Base-by-base conservation (phyloP, 2,329 filamentous ascomycete genomes). In the Colletotrichum sojae region DNA sequence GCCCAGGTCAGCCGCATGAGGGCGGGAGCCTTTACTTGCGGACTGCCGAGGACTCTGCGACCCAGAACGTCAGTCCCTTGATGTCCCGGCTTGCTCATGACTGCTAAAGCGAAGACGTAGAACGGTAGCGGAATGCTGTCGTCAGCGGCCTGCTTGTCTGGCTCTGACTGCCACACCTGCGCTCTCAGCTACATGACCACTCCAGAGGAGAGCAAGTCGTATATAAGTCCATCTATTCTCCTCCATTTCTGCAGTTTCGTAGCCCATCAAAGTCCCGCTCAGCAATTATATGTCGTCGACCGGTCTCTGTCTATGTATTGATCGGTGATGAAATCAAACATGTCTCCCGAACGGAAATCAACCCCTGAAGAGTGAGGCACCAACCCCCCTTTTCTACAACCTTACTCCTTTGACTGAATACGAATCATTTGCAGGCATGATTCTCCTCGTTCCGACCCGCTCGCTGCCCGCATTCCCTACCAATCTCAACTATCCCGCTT, bases 401-500 rank as follows among this genome's bases (percentile, higher is more conserved):
- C 8, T 36, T 8, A 12, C 9, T 18, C 1, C 45, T 46, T 16
- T 18, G 4, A 2, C n/a, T 49, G 20, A 4, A 4, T 9, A 10
- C 22, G 3, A 2, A 15, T 18, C 9, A 8, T 18, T 8, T 31
- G 6, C 9, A 58, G 54, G 39, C 20, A 13, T 2, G 18, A 12
- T 13, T 16, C 40, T 20, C 25, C n/a, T 43, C 65, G 36, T n/a
- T 6, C 16, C 46, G 60, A 68, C 10, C 48, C 60, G 48, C 20
- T 48, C 6, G 53, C 48, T 20, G 39, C 20, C 15, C 20, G 25
- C 13, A 54, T 64, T 20, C 40, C 60, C 12, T 22, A 15, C 10
- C 53, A 58, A n/a, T 64, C 60, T 16, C 65, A 64, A 5, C 65
- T 68, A 6, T 46, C 39, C 2, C 46, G 48, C 10, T 68, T 68